Evolutionary conservation across 768 basidiomycete genomes (phyloP).

Genomic region (Leucocoprinus sp.): DNA sequence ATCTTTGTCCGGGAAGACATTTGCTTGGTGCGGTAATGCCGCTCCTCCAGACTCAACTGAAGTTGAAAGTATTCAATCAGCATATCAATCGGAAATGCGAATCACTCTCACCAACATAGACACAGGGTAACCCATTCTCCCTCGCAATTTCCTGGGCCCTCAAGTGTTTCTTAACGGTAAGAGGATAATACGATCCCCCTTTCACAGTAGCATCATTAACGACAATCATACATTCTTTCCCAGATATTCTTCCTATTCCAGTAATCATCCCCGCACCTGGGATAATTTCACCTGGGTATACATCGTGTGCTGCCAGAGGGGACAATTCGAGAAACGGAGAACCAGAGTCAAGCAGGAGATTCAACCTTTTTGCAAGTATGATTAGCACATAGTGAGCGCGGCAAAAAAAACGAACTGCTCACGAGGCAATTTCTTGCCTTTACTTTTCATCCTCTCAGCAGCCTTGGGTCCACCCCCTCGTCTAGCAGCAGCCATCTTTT

Average conservation of each 20-base stretch:
- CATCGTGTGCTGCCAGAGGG: constrained; percentile 76
- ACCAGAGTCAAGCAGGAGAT: constrained; percentile 71
- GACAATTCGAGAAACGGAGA: constrained; percentile 90
- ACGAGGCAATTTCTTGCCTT: constrained; percentile 77
- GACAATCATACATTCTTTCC: constrained; percentile 79
- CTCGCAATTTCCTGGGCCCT: constrained; percentile 92
- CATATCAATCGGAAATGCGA: not conserved
- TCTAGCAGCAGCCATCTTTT: constrained; percentile 49
- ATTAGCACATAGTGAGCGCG: too few species aligned
- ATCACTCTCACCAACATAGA: constrained; percentile 86
- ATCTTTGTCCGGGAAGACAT: constrained; percentile 91
- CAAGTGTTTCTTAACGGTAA: constrained; percentile 94
- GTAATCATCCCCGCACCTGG: constrained; percentile 90
- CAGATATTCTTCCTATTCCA: constrained; percentile 72
- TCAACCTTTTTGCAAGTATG: too few species aligned
- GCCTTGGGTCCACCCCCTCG: constrained; percentile 72
- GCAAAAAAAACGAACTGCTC: constrained; percentile 51
- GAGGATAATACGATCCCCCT: constrained; percentile 86
- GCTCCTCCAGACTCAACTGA: constrained; percentile 92
- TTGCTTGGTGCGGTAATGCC: constrained; percentile 86
- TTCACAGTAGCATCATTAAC: constrained; percentile 95
- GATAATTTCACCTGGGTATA: constrained; percentile 67
- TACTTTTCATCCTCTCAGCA: constrained; percentile 61
- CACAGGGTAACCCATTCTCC: constrained; percentile 83
- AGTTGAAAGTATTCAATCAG: not conserved